phyloP scores from a whole-genome alignment of 192 early-diverging fungal genomes.

The Dissophora ornata region DNA sequence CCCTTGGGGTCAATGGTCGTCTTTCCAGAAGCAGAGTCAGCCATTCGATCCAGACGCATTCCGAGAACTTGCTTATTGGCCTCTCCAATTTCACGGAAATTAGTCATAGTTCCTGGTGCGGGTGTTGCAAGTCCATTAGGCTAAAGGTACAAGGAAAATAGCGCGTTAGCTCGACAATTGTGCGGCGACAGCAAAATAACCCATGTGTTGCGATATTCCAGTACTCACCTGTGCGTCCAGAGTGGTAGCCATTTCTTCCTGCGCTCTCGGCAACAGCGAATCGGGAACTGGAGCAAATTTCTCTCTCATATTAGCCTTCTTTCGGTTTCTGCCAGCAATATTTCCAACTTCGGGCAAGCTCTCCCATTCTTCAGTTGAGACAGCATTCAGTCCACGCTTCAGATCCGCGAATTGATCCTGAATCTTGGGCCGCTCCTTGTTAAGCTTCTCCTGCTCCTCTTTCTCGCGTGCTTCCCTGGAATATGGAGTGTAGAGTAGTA shows the following conservation, averaged over 20 bases:
- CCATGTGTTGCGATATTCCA: no score
- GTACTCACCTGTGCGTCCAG: slow-evolving; percentile 74
- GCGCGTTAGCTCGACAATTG: no score
- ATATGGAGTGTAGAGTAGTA: not conserved
- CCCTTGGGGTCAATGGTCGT: slow-evolving; percentile 96
- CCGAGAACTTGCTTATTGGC: slow-evolving; percentile 93
- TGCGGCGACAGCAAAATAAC: no score
- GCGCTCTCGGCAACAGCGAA: slow-evolving; percentile 65
- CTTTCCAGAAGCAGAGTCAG: slow-evolving; percentile 87
- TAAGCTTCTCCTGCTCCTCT: slow-evolving; percentile 72
- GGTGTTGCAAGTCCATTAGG: slow-evolving; percentile 73
- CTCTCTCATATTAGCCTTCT: slow-evolving; percentile 67
- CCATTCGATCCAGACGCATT: slow-evolving; percentile 90
- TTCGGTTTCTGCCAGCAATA: slow-evolving; percentile 82
- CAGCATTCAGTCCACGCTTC: slow-evolving; percentile 81
- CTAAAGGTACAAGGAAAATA: slow-evolving; percentile 1
- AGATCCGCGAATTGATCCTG: slow-evolving; percentile 91
- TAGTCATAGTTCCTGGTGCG: slow-evolving; percentile 74
- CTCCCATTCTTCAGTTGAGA: slow-evolving; percentile 92
- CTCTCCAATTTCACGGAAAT: slow-evolving; percentile 93
- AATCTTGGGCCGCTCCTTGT: slow-evolving; percentile 82
- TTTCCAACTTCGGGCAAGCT: slow-evolving; percentile 83
- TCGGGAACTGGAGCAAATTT: slow-evolving; percentile 73
- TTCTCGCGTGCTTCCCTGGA: slow-evolving; percentile 77
- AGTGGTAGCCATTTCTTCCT: slow-evolving; percentile 65